These are phyloP conservation scores for Nemania abortiva DNA, from an alignment of 2,329 filamentous ascomycete species.

Conservation along the genomic window DNA sequence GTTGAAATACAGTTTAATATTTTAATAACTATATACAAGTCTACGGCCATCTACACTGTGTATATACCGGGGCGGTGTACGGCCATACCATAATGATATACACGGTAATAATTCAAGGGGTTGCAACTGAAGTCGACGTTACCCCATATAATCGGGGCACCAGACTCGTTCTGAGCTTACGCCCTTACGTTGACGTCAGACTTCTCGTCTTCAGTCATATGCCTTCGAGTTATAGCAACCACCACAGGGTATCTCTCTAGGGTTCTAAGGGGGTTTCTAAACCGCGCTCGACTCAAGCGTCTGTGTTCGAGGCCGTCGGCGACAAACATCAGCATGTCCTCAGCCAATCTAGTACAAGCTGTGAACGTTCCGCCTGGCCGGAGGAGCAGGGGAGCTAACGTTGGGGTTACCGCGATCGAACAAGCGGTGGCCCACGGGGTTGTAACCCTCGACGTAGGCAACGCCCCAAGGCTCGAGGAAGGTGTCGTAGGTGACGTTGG, in stretches of 20 bases:
- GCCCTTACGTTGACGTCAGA: neutral
- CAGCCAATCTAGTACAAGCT: constrained; percentile 3
- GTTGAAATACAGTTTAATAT: neutral
- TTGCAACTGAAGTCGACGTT: neutral
- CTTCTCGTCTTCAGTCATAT: neutral
- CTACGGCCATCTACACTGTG: constrained; percentile 1
- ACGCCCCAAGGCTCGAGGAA: constrained; percentile 37
- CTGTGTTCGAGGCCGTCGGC: neutral
- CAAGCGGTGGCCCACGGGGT: constrained; percentile 35
- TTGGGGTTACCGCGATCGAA: constrained; percentile 36
- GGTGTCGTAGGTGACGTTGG: constrained; percentile 39
- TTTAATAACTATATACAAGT: constrained; percentile 21
- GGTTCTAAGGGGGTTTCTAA: neutral
- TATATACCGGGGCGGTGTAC: neutral
- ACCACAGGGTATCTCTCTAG: neutral
- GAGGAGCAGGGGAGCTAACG: constrained; percentile 24
- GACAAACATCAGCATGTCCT: neutral
- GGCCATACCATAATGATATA: neutral
- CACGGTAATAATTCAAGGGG: neutral
- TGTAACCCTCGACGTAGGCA: constrained; percentile 34
- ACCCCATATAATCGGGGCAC: neutral
- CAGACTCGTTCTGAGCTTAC: neutral
- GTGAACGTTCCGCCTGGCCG: constrained; percentile 26
- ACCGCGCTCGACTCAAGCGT: neutral
- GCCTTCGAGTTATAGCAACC: neutral